These are phyloP conservation scores for Calocybe gangraenosa DNA, from an alignment of 768 basidiomycete genomes.

Conservation along the genomic window DNA sequence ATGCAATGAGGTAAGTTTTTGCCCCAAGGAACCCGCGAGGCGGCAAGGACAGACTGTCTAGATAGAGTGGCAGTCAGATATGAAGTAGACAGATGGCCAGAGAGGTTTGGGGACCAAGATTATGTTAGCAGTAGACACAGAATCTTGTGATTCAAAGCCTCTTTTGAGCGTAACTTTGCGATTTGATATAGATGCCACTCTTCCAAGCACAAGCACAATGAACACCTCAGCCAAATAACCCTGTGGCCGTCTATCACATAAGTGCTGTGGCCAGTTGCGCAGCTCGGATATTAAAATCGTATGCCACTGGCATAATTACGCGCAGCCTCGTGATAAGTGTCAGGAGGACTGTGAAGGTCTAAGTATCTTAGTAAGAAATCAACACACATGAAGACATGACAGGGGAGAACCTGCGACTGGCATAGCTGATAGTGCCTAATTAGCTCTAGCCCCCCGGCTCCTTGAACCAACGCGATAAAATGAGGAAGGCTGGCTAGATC, in stretches of 20 bases:
- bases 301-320: slow-evolving; percentile 8
- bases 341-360: slow-evolving; percentile 4
- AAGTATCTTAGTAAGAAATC: slow-evolving; percentile 5
- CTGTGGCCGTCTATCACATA: neutral
- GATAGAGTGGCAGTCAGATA: slow-evolving; percentile 4
- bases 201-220: neutral
- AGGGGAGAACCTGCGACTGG: too few species aligned
- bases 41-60: slow-evolving; percentile 3
- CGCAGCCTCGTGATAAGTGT: slow-evolving; percentile 13
- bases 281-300: slow-evolving; percentile 15
- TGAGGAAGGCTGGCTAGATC: too few species aligned
- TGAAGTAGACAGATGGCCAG: slow-evolving; percentile 10
- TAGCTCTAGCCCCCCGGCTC: too few species aligned
- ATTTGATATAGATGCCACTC: neutral
- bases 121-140: neutral
- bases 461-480: too few species aligned
- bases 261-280: neutral
- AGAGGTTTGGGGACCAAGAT: neutral
- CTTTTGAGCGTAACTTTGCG: too few species aligned
- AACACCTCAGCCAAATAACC: neutral
- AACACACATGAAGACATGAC: neutral
- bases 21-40: slow-evolving; percentile 17
- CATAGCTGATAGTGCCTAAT: too few species aligned
- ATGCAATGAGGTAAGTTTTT: slow-evolving; percentile 13
- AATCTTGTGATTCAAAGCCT: neutral